A percentile compares a stretch with the other conserved stretches of the same genome.
Evolutionary conservation across 2,329 filamentous ascomycete species (phyloP).

Genomic region (Arthroderma uncinatum): DNA sequence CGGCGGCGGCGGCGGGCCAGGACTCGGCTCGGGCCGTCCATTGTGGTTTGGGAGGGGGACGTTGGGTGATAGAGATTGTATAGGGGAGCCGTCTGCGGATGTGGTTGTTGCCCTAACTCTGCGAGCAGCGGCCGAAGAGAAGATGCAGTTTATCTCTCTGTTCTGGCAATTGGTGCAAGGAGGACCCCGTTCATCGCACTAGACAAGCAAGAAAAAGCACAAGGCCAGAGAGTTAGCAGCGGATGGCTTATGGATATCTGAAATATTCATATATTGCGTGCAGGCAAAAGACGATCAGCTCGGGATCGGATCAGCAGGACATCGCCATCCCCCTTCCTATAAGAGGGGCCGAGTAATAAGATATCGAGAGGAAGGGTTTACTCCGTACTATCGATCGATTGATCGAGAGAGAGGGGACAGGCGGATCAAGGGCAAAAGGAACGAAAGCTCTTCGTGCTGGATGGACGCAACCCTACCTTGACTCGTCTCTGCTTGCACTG

Average conservation of each 20-base stretch:
- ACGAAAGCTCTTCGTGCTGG: slow-evolving; percentile 3
- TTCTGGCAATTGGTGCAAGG: slow-evolving; percentile 31
- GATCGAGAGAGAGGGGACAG: not conserved
- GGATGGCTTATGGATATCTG: not conserved
- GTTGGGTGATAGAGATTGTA: not conserved
- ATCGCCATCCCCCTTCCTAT: not conserved
- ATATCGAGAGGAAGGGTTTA: not conserved
- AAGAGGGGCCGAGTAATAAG: not conserved
- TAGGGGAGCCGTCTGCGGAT: not conserved
- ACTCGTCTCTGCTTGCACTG: slow-evolving; percentile 34
- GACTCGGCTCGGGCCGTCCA: not conserved
- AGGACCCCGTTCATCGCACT: slow-evolving; percentile 33
- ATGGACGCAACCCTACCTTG: slow-evolving; percentile 23
- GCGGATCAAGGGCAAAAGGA: not conserved
- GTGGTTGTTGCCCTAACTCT: not conserved
- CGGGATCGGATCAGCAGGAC: not conserved
- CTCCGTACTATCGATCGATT: not conserved
- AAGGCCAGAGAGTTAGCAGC: not conserved
- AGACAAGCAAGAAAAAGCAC: slow-evolving; percentile 10
- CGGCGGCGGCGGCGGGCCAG: not conserved
- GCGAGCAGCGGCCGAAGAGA: slow-evolving; percentile 9
- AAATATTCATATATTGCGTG: not conserved
- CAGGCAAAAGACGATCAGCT: not conserved
- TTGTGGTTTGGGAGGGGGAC: slow-evolving; percentile 9
- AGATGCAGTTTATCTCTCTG: slow-evolving; percentile 26